Base-by-base conservation (phyloP, 208 protist genomes). In the Endotrypanum monterogeii region DNA sequence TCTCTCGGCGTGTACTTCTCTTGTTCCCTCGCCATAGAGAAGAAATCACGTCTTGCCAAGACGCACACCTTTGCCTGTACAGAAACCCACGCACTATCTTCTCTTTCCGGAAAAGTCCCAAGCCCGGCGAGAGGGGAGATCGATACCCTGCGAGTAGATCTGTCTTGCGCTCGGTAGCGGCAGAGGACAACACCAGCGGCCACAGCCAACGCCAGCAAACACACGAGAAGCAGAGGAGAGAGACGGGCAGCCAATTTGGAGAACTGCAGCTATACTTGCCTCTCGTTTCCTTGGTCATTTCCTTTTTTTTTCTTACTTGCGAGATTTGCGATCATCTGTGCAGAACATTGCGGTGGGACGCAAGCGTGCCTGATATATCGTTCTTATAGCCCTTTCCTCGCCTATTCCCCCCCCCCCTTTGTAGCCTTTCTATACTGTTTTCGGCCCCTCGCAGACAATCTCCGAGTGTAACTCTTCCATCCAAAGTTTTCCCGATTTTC, bases 231-330 rank as follows among this genome's bases (percentile, higher is more conserved):
- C 41, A 46, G 41, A 46, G 35, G 39, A 37, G 11, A 4, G 58
- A 5, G 37, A n/a, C 18, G 58, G 41, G 41, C 52, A 16, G 16
- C 65, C 37, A 46, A 30, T 23, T 23, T 46, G 37, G 41, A 14
- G 44, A 37, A 12, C 28, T 28, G n/a, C 12, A 32, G 46, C 44
- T 2, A 37, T 20, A 35, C 16, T 78, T 67, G 28, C 69, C 66
- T n/a, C 39, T 68, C 73, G 32, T 51, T 71, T 71, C 65, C 71
- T 68, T 67, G 23, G 25, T 37, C 35, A n/a, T 67, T 28, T 52
- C 14, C n/a, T 37, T 32, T 32, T 54, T 18, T 12, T 54, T 68
- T 30, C 32, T 2, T 68, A 37, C 62, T 58, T 72, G 6, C 9
- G 41, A 46, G 9, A 9, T 44, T 54, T 60, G 23, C 28, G 2